phyloP scores from a whole-genome alignment of 805 yeast genomes.

The Sungouiella thailandica region DNA sequence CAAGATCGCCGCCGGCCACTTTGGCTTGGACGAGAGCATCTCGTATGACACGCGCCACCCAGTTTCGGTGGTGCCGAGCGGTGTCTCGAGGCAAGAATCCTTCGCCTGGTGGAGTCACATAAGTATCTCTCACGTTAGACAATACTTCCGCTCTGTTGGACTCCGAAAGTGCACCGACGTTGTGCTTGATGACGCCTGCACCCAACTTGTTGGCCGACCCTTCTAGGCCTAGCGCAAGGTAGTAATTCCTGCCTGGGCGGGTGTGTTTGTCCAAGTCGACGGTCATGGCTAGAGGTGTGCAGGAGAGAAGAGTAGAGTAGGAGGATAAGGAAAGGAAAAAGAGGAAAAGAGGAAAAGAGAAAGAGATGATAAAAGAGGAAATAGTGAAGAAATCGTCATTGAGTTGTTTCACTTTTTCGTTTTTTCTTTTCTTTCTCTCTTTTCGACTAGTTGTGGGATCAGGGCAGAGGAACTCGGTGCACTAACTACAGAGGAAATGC shows the following conservation, averaged over 20 bases:
- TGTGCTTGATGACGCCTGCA: conserved; percentile 83
- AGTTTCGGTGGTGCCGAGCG: conserved; percentile 92
- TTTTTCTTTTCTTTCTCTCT: background rate
- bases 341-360: background rate
- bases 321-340: background rate
- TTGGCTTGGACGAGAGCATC: conserved; percentile 60
- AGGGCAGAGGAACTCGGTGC: too few species aligned
- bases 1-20: conserved; percentile 48
- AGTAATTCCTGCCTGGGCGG: conserved; percentile 42
- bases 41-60: conserved; percentile 80
- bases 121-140: conserved; percentile 92
- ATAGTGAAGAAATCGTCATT: background rate
- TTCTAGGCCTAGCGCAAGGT: conserved; percentile 84
- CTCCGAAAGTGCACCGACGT: conserved; percentile 50
- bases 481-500: too few species aligned
- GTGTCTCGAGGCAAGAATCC: conserved; percentile 96
- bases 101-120: conserved; percentile 95
- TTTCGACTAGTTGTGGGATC: too few species aligned
- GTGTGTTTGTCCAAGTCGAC: conserved; percentile 44
- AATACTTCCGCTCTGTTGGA: conserved; percentile 68
- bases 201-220: conserved; percentile 98
- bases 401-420: background rate
- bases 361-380: too few species aligned
- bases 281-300: conserved; percentile 16
- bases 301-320: background rate